Evolutionary conservation across 116 monocot genomes (phyloP).

Genomic region (Dioscorea cayenensis): DNA sequence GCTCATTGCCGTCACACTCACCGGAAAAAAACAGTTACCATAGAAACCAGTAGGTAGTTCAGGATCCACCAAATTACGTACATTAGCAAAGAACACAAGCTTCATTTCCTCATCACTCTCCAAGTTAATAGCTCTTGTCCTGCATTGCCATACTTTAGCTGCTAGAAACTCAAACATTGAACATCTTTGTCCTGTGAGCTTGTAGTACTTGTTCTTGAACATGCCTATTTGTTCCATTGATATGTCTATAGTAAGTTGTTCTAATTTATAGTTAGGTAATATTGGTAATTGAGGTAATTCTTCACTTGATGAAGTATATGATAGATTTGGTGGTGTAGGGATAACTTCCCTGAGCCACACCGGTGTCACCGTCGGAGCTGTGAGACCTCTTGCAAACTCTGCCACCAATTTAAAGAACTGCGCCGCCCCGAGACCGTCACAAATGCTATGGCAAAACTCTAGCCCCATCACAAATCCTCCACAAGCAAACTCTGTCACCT

Average conservation of each 20-base stretch:
- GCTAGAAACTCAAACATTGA: constrained; percentile 26
- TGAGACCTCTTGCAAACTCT: constrained; percentile 15
- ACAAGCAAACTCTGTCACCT: constrained; percentile 24
- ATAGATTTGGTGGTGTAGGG: background rate
- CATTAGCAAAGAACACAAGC: constrained; percentile 22
- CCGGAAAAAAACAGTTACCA: constrained; percentile 22
- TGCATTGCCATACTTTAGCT: constrained; percentile 15
- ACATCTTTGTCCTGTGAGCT: constrained; percentile 2
- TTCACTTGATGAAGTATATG: background rate
- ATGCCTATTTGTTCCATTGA: background rate
- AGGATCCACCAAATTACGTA: constrained; percentile 1
- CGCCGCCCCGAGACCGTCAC: constrained; percentile 29
- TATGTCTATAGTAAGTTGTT: constrained; percentile 1
- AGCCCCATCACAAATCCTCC: constrained; percentile 31
- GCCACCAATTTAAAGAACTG: constrained; percentile 20
- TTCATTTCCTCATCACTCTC: background rate
- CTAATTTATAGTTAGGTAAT: constrained; percentile 8
- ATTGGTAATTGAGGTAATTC: background rate
- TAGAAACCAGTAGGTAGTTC: constrained; percentile 15
- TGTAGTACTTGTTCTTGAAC: constrained; percentile 11
- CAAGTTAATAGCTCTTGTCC: constrained; percentile 9
- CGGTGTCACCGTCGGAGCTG: constrained; percentile 7
- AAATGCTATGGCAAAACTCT: constrained; percentile 26
- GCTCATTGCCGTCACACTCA: background rate
- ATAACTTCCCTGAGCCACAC: constrained; percentile 22